A percentile compares a stretch with the other conserved stretches of the same genome.
Conservation (phyloP, 257 asterid species). For the Leptodermis oblonga region DNA sequence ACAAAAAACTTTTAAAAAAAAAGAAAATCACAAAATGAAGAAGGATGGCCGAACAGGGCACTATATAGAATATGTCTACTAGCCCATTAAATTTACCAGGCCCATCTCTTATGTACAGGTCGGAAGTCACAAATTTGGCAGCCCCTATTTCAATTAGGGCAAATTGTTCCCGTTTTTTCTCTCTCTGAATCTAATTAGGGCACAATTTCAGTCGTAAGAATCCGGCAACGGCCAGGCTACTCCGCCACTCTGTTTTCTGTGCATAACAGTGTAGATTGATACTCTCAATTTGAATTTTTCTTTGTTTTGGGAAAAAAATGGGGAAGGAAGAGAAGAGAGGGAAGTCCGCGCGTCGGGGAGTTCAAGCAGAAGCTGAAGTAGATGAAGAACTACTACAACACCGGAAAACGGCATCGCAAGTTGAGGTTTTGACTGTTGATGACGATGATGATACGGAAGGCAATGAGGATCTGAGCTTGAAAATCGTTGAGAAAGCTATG, state of each 20-base stretch:
- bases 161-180: not conserved
- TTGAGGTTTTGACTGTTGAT: constrained; percentile 22
- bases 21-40: too few species aligned
- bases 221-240: not conserved
- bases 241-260: not conserved
- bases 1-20: too few species aligned
- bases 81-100: not conserved
- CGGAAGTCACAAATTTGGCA: not conserved
- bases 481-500: constrained; percentile 60
- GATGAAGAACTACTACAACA: constrained; percentile 19
- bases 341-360: constrained; percentile 21
- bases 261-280: too few species aligned
- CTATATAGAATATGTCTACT: too few species aligned
- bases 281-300: not conserved
- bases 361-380: constrained; percentile 26
- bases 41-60: too few species aligned
- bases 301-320: constrained; percentile 21
- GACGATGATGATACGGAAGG: constrained; percentile 60
- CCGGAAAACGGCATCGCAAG: constrained; percentile 14
- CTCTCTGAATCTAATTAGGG: not conserved
- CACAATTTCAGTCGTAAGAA: not conserved
- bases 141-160: not conserved
- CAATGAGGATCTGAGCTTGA: constrained; percentile 76
- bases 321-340: constrained; percentile 42
- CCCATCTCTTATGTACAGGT: not conserved